Base-by-base conservation (phyloP, 148 eudicot genomes). In the Persicaria maculosa region DNA sequence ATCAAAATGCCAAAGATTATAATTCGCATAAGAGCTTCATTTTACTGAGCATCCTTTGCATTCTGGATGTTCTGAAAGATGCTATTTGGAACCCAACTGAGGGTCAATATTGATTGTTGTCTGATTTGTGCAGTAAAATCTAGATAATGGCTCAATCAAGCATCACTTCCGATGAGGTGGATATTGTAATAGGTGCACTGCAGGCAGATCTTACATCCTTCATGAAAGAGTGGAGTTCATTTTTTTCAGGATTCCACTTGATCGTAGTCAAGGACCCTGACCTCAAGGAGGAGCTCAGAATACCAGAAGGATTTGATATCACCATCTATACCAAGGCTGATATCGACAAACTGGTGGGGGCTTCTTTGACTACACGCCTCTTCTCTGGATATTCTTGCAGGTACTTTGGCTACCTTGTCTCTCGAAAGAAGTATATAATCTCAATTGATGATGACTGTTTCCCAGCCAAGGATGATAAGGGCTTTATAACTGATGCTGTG, bases 371-470 rank as follows among this genome's bases (percentile, higher is more conserved):
- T 50, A 62, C 85, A 58, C 70, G 77, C 77, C 87, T 88, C 75
- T 92, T 95, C 75, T 86, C 94, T 52, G 99, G 99, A 62, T 92
- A 90, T 76, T 83, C 97, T 2, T 95, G 99, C 79, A 90, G 99
- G n/a, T 90, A 90, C 81, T 96, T 89, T 76, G 99, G 99, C 74
- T 96, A 89, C 80, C 90, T 96, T 43, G 76, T 96, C 70, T 96
- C 97, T 1, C 83, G 76, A 16, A 96, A 86, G 75, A 96, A 96
- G 82, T 96, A 90, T 59, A 76, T 96, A 19, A 77, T 96, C 78
- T 92, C 98, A 59, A 77, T 90, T 62, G 97, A 92, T 74, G 94
- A 89, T 81, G 97, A 92, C 80, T 92, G 99, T 76, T 40, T 81
- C 73, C 97, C 99, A 17, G 93, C 97, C 59, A 92, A 77, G 79